phyloP scores from a whole-genome alignment of 768 basidiomycete species.

The Suillus alpinus region DNA sequence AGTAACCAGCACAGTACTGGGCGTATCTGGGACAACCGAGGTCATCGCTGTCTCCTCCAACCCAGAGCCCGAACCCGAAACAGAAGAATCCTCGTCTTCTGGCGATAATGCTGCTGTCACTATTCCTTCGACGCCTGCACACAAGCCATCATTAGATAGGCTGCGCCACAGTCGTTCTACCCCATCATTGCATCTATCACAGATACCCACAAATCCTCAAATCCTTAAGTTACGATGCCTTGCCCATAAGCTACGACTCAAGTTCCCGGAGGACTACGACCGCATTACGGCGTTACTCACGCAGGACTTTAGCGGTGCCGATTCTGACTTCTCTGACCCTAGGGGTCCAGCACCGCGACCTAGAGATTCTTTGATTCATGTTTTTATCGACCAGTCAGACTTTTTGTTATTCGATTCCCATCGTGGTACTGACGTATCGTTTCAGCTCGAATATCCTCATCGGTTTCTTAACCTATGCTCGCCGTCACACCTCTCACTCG shows the following conservation, averaged over 20 bases:
- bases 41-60: slow-evolving; percentile 16
- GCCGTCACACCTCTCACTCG: slow-evolving; percentile 44
- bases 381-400: slow-evolving; percentile 46
- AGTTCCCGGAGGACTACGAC: slow-evolving; percentile 52
- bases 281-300: slow-evolving; percentile 29
- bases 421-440: neutral
- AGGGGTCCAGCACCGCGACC: slow-evolving; percentile 31
- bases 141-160: slow-evolving; percentile 20
- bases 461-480: slow-evolving; percentile 71
- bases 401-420: neutral
- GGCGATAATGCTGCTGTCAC: slow-evolving; percentile 14
- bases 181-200: slow-evolving; percentile 38
- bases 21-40: slow-evolving; percentile 11
- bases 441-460: slow-evolving; percentile 84
- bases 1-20: neutral
- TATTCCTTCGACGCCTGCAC: slow-evolving; percentile 29
- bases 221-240: slow-evolving; percentile 51
- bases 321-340: slow-evolving; percentile 34
- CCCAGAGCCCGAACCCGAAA: slow-evolving; percentile 21
- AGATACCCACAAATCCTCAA: slow-evolving; percentile 44
- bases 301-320: slow-evolving; percentile 33
- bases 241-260: slow-evolving; percentile 52
- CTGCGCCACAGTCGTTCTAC: slow-evolving; percentile 48
- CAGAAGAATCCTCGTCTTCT: slow-evolving; percentile 30
- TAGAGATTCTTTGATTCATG: slow-evolving; percentile 35